Conservation (phyloP, 768 basidiomycete genomes). For the Dioszegia aurantiaca region DNA sequence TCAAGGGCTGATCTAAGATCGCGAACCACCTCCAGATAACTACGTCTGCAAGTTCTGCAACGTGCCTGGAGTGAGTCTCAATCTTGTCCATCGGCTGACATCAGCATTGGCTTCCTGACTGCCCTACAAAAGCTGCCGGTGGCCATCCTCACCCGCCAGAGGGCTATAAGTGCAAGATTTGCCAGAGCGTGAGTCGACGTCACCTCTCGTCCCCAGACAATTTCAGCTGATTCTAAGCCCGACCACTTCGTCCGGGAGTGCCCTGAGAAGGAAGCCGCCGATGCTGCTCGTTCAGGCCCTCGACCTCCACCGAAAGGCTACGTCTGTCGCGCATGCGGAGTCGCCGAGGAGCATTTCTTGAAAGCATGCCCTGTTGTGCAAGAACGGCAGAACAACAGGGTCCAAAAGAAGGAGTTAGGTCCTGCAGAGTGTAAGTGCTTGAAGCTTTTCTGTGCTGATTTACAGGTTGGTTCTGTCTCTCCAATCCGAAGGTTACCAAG, state of each 20-base stretch:
- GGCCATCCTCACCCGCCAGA: slow-evolving; percentile 64
- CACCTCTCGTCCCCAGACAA: background rate
- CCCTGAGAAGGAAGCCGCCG: slow-evolving; percentile 67
- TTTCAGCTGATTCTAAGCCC: slow-evolving; percentile 50
- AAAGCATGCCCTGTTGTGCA: slow-evolving; percentile 74
- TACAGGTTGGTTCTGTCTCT: slow-evolving; percentile 92
- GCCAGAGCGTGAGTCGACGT: slow-evolving; percentile 60
- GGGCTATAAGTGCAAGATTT: slow-evolving; percentile 83
- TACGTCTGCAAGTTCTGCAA: slow-evolving; percentile 51
- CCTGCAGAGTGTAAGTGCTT: slow-evolving; percentile 64
- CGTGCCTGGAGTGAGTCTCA: slow-evolving; percentile 44
- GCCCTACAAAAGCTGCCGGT: slow-evolving; percentile 39
- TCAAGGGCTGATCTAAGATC: slow-evolving; percentile 20
- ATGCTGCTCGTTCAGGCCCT: slow-evolving; percentile 10
- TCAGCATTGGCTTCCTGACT: slow-evolving; percentile 52
- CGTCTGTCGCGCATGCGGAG: slow-evolving; percentile 85
- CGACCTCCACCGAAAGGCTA: slow-evolving; percentile 56
- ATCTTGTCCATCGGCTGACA: slow-evolving; percentile 18
- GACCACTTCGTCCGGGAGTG: slow-evolving; percentile 88
- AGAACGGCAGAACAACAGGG: slow-evolving; percentile 57
- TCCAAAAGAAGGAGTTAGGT: slow-evolving; percentile 56
- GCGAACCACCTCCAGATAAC: slow-evolving; percentile 36
- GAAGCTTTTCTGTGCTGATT: slow-evolving; percentile 23
- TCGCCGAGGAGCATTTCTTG: slow-evolving; percentile 71
- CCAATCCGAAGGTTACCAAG: slow-evolving; percentile 90